These are phyloP conservation scores for Cutaneotrichosporon sp. DNA, from an alignment of 1,284 basidiomycete species.

Conservation along the genomic window DNA sequence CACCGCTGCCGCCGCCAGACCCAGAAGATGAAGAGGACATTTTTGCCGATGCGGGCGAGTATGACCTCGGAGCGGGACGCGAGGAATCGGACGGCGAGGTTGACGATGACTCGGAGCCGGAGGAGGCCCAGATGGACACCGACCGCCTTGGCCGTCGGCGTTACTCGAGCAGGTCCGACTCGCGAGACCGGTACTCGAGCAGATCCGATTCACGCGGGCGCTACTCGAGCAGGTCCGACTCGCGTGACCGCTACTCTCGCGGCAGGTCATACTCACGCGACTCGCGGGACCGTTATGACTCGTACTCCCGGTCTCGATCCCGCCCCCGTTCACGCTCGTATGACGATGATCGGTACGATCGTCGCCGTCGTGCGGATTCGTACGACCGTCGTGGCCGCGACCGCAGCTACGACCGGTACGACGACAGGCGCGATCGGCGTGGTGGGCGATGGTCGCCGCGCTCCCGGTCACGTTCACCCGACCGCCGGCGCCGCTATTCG, in stretches of 20 bases:
- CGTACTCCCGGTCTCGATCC: slow-evolving; percentile 4
- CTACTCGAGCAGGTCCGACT: not conserved
- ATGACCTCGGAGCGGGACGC: slow-evolving; percentile 57
- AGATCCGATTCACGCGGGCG: slow-evolving; percentile 5
- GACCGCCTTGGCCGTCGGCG: slow-evolving; percentile 1
- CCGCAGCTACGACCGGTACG: not conserved
- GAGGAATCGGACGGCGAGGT: slow-evolving; percentile 29
- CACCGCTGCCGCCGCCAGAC: slow-evolving; percentile 6
- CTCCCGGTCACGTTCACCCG: not conserved
- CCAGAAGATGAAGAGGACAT: slow-evolving; percentile 56
- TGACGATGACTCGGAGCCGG: slow-evolving; percentile 20
- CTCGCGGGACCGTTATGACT: slow-evolving; percentile 6
- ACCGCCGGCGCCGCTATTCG: slow-evolving; percentile 10
- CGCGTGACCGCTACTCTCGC: too few relatives aligned
- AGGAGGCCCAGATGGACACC: slow-evolving; percentile 9
- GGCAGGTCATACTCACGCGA: slow-evolving; percentile 7
- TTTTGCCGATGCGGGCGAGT: slow-evolving; percentile 78
- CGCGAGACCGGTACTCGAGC: not conserved
- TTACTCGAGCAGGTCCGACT: not conserved
- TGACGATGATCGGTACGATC: not conserved
- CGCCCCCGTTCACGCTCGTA: not conserved
- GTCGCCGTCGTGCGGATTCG: not conserved
- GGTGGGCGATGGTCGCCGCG: slow-evolving; percentile 3
- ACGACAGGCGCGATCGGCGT: not conserved
- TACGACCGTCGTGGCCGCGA: not conserved